Evolutionary conservation across 495 filamentous ascomycete species (phyloP).

Genomic region (Jackrogersella multiformis): DNA sequence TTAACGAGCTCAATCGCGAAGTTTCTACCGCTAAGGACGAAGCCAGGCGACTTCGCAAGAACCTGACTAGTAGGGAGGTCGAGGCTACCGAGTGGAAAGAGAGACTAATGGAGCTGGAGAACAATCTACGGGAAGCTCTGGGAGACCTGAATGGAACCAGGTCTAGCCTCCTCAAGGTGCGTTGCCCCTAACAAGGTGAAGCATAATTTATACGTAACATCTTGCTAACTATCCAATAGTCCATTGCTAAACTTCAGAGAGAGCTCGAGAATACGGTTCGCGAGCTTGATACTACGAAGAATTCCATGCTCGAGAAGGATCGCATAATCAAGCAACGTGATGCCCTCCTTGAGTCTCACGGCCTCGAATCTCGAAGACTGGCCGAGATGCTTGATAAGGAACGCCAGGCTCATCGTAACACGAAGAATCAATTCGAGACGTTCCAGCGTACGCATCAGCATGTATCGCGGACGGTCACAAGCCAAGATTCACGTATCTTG

Average conservation of each 20-base stretch:
- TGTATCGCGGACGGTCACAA: slow-evolving; percentile 79
- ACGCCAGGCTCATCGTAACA: slow-evolving; percentile 80
- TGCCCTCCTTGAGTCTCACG: slow-evolving; percentile 85
- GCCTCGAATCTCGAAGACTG: slow-evolving; percentile 84
- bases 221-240: slow-evolving; percentile 56
- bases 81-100: slow-evolving; percentile 91
- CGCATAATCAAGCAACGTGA: slow-evolving; percentile 91
- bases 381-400: slow-evolving; percentile 92
- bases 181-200: not conserved
- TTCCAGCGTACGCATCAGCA: slow-evolving; percentile 87
- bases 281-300: slow-evolving; percentile 80
- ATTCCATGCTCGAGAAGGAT: slow-evolving; percentile 84
- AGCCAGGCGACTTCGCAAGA: slow-evolving; percentile 79
- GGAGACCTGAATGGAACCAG: slow-evolving; percentile 86
- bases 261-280: slow-evolving; percentile 84
- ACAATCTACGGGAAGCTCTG: slow-evolving; percentile 82
- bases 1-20: slow-evolving; percentile 87
- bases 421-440: slow-evolving; percentile 86
- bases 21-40: slow-evolving; percentile 86
- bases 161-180: slow-evolving; percentile 80
- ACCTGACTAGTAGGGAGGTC: slow-evolving; percentile 81
- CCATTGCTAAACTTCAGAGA: slow-evolving; percentile 85
- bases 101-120: slow-evolving; percentile 87
- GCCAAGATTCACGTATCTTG: slow-evolving; percentile 81
- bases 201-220: slow-evolving; percentile 17